Evolutionary conservation across 75 land plant species (phyloP).

Genomic region (Ceratopteris richardii): DNA sequence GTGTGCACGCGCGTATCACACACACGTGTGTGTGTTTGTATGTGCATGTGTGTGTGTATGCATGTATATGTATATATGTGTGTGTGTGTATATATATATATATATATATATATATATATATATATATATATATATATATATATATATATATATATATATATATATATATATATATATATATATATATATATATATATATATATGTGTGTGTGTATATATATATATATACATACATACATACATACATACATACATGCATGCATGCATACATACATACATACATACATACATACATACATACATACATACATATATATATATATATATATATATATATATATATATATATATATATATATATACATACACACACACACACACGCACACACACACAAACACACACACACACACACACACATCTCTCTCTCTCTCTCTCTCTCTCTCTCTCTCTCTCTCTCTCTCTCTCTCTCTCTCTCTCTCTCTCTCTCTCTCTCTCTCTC

Average conservation of each 20-base stretch:
- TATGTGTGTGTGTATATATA: background rate
- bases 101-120: background rate
- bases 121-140: background rate
- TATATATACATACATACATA: background rate
- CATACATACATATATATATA: background rate
- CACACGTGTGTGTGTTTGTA: constrained; percentile 1
- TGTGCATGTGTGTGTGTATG: constrained; percentile 3
- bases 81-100: background rate
- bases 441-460: too few species aligned
- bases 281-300: background rate
- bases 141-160: background rate
- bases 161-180: background rate
- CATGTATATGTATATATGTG: background rate
- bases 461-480: too few species aligned
- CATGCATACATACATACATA: background rate
- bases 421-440: too few species aligned
- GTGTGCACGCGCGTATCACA: background rate
- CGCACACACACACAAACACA: too few species aligned
- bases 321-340: too few species aligned
- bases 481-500: too few species aligned
- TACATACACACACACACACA: too few species aligned
- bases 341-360: too few species aligned
- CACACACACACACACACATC: too few species aligned
- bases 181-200: background rate
- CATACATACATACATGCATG: background rate